Evolutionary conservation across 2,329 filamentous ascomycete genomes (phyloP).

Genomic region (Alternaria sp.): DNA sequence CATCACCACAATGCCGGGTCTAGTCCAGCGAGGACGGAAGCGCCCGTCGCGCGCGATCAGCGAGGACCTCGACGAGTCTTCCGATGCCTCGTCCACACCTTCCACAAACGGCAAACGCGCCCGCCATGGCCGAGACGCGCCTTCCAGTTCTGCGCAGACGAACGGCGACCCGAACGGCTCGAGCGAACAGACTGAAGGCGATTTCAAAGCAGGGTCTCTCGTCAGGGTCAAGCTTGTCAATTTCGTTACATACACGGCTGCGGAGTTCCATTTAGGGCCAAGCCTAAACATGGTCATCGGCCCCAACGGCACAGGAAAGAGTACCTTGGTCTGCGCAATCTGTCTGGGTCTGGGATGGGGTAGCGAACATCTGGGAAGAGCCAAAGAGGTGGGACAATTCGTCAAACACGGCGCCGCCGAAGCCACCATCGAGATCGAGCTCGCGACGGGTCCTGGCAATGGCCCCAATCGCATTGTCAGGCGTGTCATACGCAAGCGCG

Average conservation of each 20-base stretch:
- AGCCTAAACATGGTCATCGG: slow-evolving; percentile 98
- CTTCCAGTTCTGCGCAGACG: slow-evolving; percentile 14
- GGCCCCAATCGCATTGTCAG: slow-evolving; percentile 73
- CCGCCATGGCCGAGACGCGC: slow-evolving; percentile 40
- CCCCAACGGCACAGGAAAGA: slow-evolving; percentile 98
- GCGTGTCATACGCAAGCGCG: slow-evolving; percentile 79
- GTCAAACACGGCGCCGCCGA: slow-evolving; percentile 85
- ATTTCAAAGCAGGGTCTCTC: slow-evolving; percentile 75
- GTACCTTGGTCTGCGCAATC: slow-evolving; percentile 94
- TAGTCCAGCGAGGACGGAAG: slow-evolving; percentile 31
- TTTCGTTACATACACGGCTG: slow-evolving; percentile 93
- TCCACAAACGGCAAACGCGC: slow-evolving; percentile 42
- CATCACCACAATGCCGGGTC: slow-evolving; percentile 33
- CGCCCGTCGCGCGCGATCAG: slow-evolving; percentile 25
- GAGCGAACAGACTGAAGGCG: slow-evolving; percentile 25
- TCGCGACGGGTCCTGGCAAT: slow-evolving; percentile 67
- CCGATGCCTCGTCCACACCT: slow-evolving; percentile 26
- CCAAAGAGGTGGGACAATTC: slow-evolving; percentile 84
- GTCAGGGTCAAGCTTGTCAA: slow-evolving; percentile 84
- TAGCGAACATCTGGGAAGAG: slow-evolving; percentile 77
- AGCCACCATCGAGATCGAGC: slow-evolving; percentile 88
- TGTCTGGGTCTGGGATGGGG: slow-evolving; percentile 87
- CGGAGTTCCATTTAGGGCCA: slow-evolving; percentile 89
- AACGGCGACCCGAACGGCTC: slow-evolving; percentile 3
- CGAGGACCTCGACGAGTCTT: slow-evolving; percentile 29